Evolutionary conservation across 2,329 filamentous ascomycete species (phyloP).

Genomic region (Diaporthe capsici): DNA sequence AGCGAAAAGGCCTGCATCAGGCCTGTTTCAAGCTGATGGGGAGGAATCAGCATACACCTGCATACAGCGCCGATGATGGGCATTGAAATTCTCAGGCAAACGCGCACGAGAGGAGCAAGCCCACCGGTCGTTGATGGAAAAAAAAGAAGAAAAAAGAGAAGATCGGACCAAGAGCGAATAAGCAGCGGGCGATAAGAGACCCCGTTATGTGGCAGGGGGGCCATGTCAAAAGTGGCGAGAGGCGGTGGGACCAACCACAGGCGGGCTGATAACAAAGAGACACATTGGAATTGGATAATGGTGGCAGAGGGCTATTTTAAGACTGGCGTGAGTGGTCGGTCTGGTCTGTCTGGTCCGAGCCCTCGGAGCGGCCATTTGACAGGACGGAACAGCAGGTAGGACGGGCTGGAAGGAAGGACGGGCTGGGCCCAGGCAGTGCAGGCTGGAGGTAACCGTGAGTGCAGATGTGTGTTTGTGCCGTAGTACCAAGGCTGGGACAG

Average conservation of each 20-base stretch:
- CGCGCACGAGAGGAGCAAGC: background rate
- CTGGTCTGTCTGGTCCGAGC: conserved; percentile 15
- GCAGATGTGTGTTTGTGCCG: background rate
- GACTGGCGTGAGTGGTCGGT: background rate
- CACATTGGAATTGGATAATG: conserved; percentile 25
- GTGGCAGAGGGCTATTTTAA: background rate
- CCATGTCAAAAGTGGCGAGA: conserved; percentile 12
- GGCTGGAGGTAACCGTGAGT: background rate
- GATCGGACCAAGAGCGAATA: background rate
- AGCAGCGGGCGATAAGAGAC: conserved; percentile 2
- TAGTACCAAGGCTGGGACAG: background rate
- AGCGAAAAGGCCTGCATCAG: background rate
- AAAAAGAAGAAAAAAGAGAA: background rate
- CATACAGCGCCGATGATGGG: background rate
- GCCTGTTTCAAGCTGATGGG: conserved; percentile 28
- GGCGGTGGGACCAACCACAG: conserved; percentile 29
- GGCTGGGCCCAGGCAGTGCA: background rate
- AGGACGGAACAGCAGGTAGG: background rate
- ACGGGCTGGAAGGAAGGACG: background rate
- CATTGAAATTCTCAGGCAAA: background rate
- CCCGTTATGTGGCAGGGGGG: background rate
- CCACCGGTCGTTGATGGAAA: background rate
- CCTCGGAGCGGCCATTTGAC: conserved; percentile 29
- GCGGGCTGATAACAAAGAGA: conserved; percentile 30
- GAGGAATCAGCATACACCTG: background rate